Evolutionary conservation across 345 rosid genomes (phyloP).

Genomic region (Hypericum perforatum): DNA sequence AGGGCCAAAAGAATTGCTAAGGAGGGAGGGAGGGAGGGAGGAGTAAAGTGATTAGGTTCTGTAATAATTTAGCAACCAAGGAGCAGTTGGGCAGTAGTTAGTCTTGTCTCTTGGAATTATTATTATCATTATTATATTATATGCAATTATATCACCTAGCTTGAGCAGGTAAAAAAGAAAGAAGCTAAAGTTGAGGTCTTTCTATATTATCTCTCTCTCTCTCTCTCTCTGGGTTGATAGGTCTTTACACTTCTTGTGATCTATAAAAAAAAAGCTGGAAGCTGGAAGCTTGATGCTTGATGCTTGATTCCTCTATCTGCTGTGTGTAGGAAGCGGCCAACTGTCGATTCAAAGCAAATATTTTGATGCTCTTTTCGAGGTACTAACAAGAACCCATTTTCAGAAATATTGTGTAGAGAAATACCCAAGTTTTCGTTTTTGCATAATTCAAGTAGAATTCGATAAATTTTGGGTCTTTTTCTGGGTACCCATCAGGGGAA

Average conservation of each 20-base stretch:
- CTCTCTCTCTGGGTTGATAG: constrained; percentile 11
- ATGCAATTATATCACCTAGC: constrained; percentile 3
- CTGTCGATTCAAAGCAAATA: constrained; percentile 41
- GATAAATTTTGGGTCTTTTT: constrained; percentile 35
- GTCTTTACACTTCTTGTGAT: constrained; percentile 20
- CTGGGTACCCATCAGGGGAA: constrained; percentile 35
- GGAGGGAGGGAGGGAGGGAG: constrained; percentile 9
- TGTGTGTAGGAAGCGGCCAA: constrained; percentile 30
- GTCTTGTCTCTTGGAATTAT: constrained; percentile 46
- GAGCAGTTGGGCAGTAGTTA: constrained; percentile 56
- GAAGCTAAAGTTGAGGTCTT: too few species aligned
- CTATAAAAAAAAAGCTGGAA: constrained; percentile 38
- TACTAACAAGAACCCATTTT: constrained; percentile 24
- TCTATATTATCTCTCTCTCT: constrained; percentile 2
- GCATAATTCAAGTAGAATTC: constrained; percentile 42
- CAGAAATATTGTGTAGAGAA: constrained; percentile 30
- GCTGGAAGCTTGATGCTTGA: constrained; percentile 21
- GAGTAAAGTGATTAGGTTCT: constrained; percentile 35
- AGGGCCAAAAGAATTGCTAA: too few species aligned
- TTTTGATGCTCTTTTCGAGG: constrained; percentile 43
- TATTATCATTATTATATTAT: constrained; percentile 31
- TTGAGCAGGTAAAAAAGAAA: constrained; percentile 24
- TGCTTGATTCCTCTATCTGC: constrained; percentile 28
- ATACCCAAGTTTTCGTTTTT: constrained; percentile 27
- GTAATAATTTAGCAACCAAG: constrained; percentile 46